A percentile compares a stretch with the other conserved stretches of the same genome.
Evolutionary conservation across 148 eudicot genomes (phyloP).

Genomic region (Rhododendron molle): DNA sequence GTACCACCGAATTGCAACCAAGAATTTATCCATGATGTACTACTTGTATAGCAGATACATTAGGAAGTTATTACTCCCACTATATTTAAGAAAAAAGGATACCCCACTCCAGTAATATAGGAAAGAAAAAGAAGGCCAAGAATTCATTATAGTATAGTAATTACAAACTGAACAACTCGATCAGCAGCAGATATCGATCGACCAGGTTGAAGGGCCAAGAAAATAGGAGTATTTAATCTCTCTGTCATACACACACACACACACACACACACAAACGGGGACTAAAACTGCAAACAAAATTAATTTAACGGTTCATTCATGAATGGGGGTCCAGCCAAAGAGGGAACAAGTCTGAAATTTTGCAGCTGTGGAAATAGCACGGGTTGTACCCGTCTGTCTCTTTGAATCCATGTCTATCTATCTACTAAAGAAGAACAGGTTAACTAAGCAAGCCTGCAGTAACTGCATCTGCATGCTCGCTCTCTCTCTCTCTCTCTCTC

Average conservation of each 20-base stretch:
- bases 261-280: neutral
- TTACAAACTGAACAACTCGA: neutral
- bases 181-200: no score
- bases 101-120: no score
- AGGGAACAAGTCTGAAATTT: slow-evolving; percentile 17
- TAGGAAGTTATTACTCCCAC: neutral
- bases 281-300: neutral
- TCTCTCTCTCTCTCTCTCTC: slow-evolving; percentile 6
- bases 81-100: neutral
- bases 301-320: neutral
- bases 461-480: neutral
- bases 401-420: neutral
- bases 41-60: no score
- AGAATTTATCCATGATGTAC: no score
- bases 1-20: no score
- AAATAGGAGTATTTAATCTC: neutral
- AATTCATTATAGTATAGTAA: neutral
- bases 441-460: neutral
- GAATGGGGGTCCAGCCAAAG: neutral
- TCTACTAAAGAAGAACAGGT: neutral
- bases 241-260: neutral
- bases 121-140: neutral
- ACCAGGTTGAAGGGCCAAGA: neutral
- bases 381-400: slow-evolving; percentile 6
- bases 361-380: slow-evolving; percentile 14